Base-by-base conservation (phyloP, 1,284 basidiomycete species). In the Chalciporus piperatoides region DNA sequence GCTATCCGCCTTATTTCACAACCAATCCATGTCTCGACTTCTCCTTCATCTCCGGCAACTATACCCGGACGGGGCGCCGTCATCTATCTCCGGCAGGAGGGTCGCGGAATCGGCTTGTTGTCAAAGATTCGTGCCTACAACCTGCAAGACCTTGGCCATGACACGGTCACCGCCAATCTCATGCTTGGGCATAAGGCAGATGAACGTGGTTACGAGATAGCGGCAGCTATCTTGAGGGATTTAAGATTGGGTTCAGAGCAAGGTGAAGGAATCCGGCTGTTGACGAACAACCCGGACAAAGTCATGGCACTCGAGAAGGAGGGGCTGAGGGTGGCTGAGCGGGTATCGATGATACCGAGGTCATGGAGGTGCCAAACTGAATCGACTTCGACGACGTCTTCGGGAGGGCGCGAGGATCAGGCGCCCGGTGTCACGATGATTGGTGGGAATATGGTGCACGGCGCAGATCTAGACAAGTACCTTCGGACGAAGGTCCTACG, bases 201-300 rank as follows among this genome's bases (percentile, higher is more conserved):
- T 69, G 91, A 97, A 68, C 80, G 97, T 30, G 88, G 86, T 40
- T 99, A 99, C 71, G 91, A 90, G 57, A 79, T 99, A 49, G 95
- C 96, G 0, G 86, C 78, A 6, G 93, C 90, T 33, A 98, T 99
- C 56, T 67, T 99, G 57, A 79, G 83, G 8, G 96, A 99, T 70
- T 74, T 99, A 6, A 90, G 89, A 3, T 72, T 98, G 12, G 86
- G 82, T 4, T 73, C 73, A 25, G 76, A 77, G 33, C 63, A 65
- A 5, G 73, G 73, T 33, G 80, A 82, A 51, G 82, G 84, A 32
- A 81, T 97, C 36, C 77, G 91, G 46, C 73, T 99, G 55, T 73
- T 99, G 69, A 99, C 97, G 47, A 99, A 99, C 72, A 99, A 99
- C 69, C 96, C 97, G 12, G 95, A 96, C 69, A 99, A 99, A 72